phyloP scores from a whole-genome alignment of 306 rosid genomes.

The Rosa multiflora region DNA sequence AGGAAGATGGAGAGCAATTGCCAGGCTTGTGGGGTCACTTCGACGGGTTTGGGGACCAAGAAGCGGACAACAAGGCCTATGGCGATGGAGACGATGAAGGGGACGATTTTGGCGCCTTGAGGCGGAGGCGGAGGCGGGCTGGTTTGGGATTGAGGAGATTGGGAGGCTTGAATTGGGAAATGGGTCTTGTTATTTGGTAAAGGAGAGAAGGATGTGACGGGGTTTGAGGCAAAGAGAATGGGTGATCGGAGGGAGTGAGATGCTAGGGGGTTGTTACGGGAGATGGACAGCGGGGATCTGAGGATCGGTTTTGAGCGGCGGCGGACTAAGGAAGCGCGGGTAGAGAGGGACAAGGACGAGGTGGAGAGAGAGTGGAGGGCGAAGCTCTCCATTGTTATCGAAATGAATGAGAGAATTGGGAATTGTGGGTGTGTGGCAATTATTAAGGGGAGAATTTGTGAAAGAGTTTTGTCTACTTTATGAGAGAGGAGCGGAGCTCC shows the following conservation, averaged over 20 bases:
- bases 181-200: slow-evolving; percentile 26
- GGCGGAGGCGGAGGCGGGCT: slow-evolving; percentile 2
- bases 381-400: slow-evolving; percentile 32
- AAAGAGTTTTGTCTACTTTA: too few species aligned
- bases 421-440: too few species aligned
- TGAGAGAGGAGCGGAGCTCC: slow-evolving; percentile 10
- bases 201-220: slow-evolving; percentile 26
- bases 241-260: slow-evolving; percentile 35
- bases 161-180: slow-evolving; percentile 42
- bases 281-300: slow-evolving; percentile 35
- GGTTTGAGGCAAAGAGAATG: slow-evolving; percentile 33
- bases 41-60: slow-evolving; percentile 66
- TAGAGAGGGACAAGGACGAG: slow-evolving; percentile 34
- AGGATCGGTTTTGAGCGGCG: slow-evolving; percentile 31
- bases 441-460: too few species aligned
- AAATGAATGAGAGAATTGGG: background rate
- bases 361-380: slow-evolving; percentile 40
- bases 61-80: slow-evolving; percentile 67
- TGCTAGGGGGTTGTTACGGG: background rate
- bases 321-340: slow-evolving; percentile 19
- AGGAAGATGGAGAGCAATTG: slow-evolving; percentile 81
- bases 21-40: slow-evolving; percentile 79
- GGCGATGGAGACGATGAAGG: slow-evolving; percentile 52
- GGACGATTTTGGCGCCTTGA: slow-evolving; percentile 66
- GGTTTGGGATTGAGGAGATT: slow-evolving; percentile 8